These are phyloP conservation scores for Chloris gayana DNA, from an alignment of 176 grass and related monocot species.

Conservation along the genomic window DNA sequence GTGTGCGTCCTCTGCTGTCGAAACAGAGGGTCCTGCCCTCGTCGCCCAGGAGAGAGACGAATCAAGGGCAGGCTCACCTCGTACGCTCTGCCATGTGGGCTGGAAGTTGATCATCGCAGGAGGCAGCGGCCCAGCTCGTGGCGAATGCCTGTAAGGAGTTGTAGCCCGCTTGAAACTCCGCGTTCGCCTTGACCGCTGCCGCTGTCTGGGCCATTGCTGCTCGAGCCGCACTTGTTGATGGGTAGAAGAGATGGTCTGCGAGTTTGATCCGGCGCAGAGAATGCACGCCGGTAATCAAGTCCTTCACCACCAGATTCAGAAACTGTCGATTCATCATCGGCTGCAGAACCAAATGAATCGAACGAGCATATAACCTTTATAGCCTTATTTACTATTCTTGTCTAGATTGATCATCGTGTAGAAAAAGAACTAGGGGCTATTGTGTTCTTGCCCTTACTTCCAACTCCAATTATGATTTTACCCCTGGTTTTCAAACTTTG, in stretches of 20 bases:
- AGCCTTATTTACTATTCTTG: too few relatives aligned
- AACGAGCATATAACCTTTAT: neutral
- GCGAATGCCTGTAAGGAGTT: neutral
- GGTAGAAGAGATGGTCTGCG: conserved; percentile 1
- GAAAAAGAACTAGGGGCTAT: too few relatives aligned
- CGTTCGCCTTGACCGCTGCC: neutral
- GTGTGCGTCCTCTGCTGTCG: neutral
- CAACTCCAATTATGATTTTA: too few relatives aligned
- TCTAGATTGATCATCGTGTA: too few relatives aligned
- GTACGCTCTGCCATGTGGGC: too few relatives aligned
- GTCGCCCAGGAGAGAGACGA: conserved; percentile 4
- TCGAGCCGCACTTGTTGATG: neutral
- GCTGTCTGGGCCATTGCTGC: neutral
- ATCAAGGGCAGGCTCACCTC: neutral
- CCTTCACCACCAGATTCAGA: neutral
- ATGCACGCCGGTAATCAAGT: neutral
- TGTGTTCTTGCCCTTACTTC: too few relatives aligned
- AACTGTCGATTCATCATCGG: neutral
- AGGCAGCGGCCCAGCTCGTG: neutral
- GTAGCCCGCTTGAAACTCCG: neutral
- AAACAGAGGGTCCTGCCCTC: neutral
- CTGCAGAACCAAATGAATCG: neutral
- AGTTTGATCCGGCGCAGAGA: conserved; percentile 5
- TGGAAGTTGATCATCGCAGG: neutral
- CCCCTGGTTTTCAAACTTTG: too few relatives aligned